Evolutionary conservation across 2,329 filamentous ascomycete genomes (phyloP), one percentile per base, ranked within the genome.

Genomic region (Aspergillus udagawae): DNA sequence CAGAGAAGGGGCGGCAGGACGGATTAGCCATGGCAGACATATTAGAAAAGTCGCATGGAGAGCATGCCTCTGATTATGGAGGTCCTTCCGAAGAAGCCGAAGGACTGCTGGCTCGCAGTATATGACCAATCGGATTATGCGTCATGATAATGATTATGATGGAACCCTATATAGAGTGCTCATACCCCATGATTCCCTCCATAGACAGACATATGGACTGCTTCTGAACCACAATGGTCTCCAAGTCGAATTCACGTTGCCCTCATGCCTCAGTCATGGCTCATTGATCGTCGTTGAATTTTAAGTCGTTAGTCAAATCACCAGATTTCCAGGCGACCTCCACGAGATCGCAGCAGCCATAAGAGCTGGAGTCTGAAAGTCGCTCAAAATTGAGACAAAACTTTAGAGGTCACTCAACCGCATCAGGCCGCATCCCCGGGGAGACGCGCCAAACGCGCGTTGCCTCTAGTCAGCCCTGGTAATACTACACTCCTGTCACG

Each of bases 1-100:
- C 71, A 3, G 73, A 75, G 38, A 67, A 71, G 42, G 75, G 75
- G 1, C 70, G 68, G 6, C 57, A 53, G 9, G 70, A 73, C 55
- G 75, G 60, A 2, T 45, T 72, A 29, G 63, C 67, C 5, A 73
- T 74, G 67, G 68, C 68, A 1, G 65, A 67, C n/a, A 60, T 48
- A 17, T 28, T 71, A 14, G 58, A 56, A 23, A 56, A 62, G 41
- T 63, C 64, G 25, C 60, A 60, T 49, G 57, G 56, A 28, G 60
- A 55, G 21, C 58, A 59, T 23, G 38, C 49, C 20, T n/a, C 32
- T 21, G 60, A 53, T 7, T 49, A 51, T 3, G 52, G 53, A 0
- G 63, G 60, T 2, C 61, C 62, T 27, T 54, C 54, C 0, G 63
- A 69, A 32, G 70, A 73, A 49, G 71, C 65, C 1, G 69, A 72